phyloP scores from a whole-genome alignment of 2,329 filamentous ascomycete species.

The Penicillium sp. region DNA sequence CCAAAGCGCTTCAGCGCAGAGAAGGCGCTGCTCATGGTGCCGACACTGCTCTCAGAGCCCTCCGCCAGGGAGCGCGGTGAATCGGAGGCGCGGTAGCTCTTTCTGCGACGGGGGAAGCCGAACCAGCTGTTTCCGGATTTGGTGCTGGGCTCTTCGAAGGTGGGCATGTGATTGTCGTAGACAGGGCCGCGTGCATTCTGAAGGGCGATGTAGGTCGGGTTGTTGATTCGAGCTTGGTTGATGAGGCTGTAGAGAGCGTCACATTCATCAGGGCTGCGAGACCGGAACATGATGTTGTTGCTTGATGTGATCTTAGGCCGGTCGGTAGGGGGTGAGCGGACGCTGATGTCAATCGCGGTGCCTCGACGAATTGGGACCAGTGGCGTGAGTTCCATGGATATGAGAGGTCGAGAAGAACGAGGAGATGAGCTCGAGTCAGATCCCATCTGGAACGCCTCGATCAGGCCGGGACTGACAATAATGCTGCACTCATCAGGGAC shows the following conservation, averaged over 20 bases:
- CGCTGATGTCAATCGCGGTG: slow-evolving; percentile 90
- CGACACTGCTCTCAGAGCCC: slow-evolving; percentile 76
- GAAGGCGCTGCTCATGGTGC: slow-evolving; percentile 79
- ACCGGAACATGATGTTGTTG: slow-evolving; percentile 90
- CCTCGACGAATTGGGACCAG: slow-evolving; percentile 88
- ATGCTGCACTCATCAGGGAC: slow-evolving; percentile 68
- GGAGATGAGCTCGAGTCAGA: slow-evolving; percentile 38
- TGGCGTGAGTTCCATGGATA: slow-evolving; percentile 85
- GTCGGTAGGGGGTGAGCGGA: slow-evolving; percentile 80
- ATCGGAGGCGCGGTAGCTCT: slow-evolving; percentile 64
- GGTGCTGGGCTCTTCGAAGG: slow-evolving; percentile 50
- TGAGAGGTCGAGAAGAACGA: slow-evolving; percentile 54
- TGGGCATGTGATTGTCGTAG: slow-evolving; percentile 60
- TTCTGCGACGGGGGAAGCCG: slow-evolving; percentile 58
- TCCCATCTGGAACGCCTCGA: slow-evolving; percentile 66
- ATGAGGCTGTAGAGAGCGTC: slow-evolving; percentile 83
- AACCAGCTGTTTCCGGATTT: slow-evolving; percentile 50
- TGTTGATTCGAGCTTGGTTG: slow-evolving; percentile 87
- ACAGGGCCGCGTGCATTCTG: slow-evolving; percentile 69
- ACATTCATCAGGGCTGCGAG: slow-evolving; percentile 76
- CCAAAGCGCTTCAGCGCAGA: slow-evolving; percentile 77
- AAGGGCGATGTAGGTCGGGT: slow-evolving; percentile 83
- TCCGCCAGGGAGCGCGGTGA: slow-evolving; percentile 62
- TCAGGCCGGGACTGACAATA: slow-evolving; percentile 67
- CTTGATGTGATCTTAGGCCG: slow-evolving; percentile 72